A percentile compares a stretch with the other conserved stretches of the same genome.
phyloP scores from a whole-genome alignment of 148 eudicot species.

The Nepenthes gracilis region DNA sequence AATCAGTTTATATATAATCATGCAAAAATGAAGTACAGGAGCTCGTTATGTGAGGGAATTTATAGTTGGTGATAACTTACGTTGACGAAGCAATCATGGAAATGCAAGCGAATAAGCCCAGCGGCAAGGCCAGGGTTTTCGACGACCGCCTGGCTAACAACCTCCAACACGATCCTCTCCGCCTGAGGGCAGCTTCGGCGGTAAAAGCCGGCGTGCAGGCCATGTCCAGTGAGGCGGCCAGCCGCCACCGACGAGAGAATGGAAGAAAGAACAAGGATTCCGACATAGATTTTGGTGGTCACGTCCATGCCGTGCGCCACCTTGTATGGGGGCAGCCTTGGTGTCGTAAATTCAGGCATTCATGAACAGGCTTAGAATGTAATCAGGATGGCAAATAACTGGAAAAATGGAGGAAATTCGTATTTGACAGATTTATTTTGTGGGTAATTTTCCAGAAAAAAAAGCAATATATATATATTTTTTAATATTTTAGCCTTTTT shows the following conservation, averaged over 20 bases:
- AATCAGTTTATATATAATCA: too few species aligned
- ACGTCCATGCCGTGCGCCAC: neutral
- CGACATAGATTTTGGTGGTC: neutral
- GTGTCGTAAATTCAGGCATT: too few species aligned
- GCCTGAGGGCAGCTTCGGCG: slow-evolving; percentile 21
- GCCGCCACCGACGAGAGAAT: neutral
- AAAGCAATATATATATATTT: too few species aligned
- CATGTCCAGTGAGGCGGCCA: neutral
- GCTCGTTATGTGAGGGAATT: too few species aligned
- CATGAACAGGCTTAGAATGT: too few species aligned
- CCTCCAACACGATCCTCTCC: slow-evolving; percentile 14
- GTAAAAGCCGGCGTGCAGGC: slow-evolving; percentile 16
- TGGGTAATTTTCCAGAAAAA: too few species aligned
- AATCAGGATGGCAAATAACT: too few species aligned
- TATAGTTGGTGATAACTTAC: slow-evolving; percentile 7
- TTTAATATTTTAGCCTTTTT: too few species aligned
- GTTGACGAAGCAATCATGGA: slow-evolving; percentile 38
- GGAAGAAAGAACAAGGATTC: neutral
- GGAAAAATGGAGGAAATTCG: too few species aligned
- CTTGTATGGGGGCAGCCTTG: too few species aligned
- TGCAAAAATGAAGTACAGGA: too few species aligned
- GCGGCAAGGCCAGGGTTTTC: slow-evolving; percentile 16
- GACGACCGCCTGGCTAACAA: slow-evolving; percentile 4
- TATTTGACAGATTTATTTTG: too few species aligned
- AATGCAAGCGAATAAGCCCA: slow-evolving; percentile 22